phyloP scores from a whole-genome alignment of 352 stramenopile species.

The Globisporangium barbulae region DNA sequence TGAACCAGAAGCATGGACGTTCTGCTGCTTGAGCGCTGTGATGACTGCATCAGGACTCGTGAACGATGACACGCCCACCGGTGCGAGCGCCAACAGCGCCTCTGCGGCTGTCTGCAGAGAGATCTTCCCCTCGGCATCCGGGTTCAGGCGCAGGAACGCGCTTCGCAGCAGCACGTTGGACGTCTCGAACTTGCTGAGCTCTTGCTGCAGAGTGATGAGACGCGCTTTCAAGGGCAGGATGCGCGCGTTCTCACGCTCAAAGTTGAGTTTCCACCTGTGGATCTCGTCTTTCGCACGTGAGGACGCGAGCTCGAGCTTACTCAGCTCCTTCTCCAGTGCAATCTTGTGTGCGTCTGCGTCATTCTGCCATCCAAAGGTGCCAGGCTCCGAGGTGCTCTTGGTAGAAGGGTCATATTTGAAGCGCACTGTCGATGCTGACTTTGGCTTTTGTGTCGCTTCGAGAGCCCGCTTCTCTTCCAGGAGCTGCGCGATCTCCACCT shows the following conservation, averaged over 20 bases:
- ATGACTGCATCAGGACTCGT: slow-evolving; percentile 14
- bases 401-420: neutral
- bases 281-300: slow-evolving; percentile 38
- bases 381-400: neutral
- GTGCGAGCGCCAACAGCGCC: slow-evolving; percentile 24
- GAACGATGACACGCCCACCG: slow-evolving; percentile 6
- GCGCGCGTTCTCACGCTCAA: slow-evolving; percentile 47
- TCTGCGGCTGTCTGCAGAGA: slow-evolving; percentile 10
- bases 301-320: slow-evolving; percentile 28
- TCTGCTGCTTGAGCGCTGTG: slow-evolving; percentile 11
- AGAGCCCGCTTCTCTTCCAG: slow-evolving; percentile 39
- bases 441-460: slow-evolving; percentile 17
- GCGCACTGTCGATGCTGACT: slow-evolving; percentile 8
- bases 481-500: slow-evolving; percentile 47
- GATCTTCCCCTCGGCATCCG: slow-evolving; percentile 15
- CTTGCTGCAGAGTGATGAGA: slow-evolving; percentile 20
- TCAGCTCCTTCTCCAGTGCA: slow-evolving; percentile 45
- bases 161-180: slow-evolving; percentile 32
- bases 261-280: slow-evolving; percentile 33
- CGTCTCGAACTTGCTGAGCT: slow-evolving; percentile 22
- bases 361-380: slow-evolving; percentile 5
- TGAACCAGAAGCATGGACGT: neutral
- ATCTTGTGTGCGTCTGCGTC: slow-evolving; percentile 17
- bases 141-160: slow-evolving; percentile 29
- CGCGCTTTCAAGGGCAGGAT: slow-evolving; percentile 36